Conservation (phyloP, 257 asterid species). For the Galeopsis tetrahit region DNA sequence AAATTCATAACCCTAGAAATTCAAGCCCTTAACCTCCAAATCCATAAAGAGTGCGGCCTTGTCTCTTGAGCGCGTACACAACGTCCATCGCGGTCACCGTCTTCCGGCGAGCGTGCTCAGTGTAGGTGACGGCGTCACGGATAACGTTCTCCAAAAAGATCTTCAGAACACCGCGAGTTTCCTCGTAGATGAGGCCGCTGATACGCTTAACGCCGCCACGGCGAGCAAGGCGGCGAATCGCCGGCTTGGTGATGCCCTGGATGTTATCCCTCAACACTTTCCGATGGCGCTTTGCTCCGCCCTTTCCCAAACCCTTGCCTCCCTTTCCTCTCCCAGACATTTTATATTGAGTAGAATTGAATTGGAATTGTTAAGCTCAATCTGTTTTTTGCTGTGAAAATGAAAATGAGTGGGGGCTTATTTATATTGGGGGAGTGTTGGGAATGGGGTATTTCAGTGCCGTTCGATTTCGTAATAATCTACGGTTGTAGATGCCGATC, state of each 20-base stretch:
- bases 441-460: not conserved
- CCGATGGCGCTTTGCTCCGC: slow-evolving; percentile 53
- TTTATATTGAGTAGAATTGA: not conserved
- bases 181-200: slow-evolving; percentile 51
- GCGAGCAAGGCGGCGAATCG: slow-evolving; percentile 48
- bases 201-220: slow-evolving; percentile 52
- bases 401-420: not conserved
- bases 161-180: slow-evolving; percentile 48
- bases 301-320: slow-evolving; percentile 54
- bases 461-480: slow-evolving; percentile 33
- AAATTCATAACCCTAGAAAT: not conserved
- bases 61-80: slow-evolving; percentile 49
- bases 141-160: slow-evolving; percentile 45
- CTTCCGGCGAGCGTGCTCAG: slow-evolving; percentile 50
- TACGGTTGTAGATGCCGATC: slow-evolving; percentile 32
- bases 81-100: slow-evolving; percentile 54
- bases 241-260: slow-evolving; percentile 53
- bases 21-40: slow-evolving; percentile 41
- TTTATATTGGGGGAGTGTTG: not conserved
- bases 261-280: slow-evolving; percentile 51
- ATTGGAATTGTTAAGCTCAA: not conserved
- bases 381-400: too few relatives aligned
- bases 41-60: slow-evolving; percentile 48
- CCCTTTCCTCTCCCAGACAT: slow-evolving; percentile 58
- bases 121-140: slow-evolving; percentile 46